Conservation (phyloP, 192 early-diverging fungal species). For the Coemansia nantahalensis region DNA sequence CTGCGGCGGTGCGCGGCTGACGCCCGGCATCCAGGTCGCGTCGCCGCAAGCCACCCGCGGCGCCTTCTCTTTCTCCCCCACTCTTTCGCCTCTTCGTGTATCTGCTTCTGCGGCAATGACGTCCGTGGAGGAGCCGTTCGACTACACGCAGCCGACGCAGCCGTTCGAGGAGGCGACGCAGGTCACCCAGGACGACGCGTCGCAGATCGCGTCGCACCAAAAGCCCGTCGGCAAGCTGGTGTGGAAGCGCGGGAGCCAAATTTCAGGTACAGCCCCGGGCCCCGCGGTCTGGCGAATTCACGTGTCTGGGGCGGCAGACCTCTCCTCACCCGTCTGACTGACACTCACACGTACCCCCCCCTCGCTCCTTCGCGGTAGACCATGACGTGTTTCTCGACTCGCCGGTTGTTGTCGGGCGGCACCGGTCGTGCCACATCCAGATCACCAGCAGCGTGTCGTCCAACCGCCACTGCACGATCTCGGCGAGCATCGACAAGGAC, state of each 20-base stretch:
- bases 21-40: too few species aligned
- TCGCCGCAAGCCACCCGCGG: not conserved
- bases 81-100: not conserved
- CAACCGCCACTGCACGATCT: conserved; percentile 53
- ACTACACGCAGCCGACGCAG: conserved; percentile 56
- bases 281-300: not conserved
- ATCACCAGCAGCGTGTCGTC: conserved; percentile 50
- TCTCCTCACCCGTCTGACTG: too few species aligned
- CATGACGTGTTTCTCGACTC: conserved; percentile 46
- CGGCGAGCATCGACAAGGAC: conserved; percentile 34
- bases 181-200: conserved; percentile 39
- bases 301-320: too few species aligned
- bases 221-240: conserved; percentile 53
- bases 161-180: conserved; percentile 52
- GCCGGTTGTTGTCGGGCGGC: conserved; percentile 48
- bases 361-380: conserved; percentile 29
- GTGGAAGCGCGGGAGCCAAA: conserved; percentile 38
- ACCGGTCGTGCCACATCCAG: conserved; percentile 49
- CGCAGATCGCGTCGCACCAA: conserved; percentile 21
- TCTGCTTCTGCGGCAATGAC: conserved; percentile 14
- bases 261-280: conserved; percentile 33
- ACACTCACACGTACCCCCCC: too few species aligned
- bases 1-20: too few species aligned
- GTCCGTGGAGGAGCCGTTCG: conserved; percentile 33
- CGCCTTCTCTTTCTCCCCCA: not conserved